These are phyloP conservation scores for Globisporangium cylindrosporum DNA, from an alignment of 352 stramenopile genomes.

Conservation along the genomic window DNA sequence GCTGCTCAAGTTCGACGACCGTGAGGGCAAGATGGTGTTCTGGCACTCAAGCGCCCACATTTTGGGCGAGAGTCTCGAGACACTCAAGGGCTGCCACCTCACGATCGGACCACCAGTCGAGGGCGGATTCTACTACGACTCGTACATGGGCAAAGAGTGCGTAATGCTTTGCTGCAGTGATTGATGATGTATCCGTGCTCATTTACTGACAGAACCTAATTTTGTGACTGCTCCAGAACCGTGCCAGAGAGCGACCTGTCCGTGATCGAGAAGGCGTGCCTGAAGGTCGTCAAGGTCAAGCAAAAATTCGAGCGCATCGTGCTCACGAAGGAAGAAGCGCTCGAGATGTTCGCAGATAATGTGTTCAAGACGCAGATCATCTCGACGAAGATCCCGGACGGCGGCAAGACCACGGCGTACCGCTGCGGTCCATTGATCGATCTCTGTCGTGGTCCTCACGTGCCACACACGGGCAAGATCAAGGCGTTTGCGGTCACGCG, in stretches of 20 bases:
- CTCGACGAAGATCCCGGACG: slow-evolving; percentile 96
- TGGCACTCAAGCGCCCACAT: slow-evolving; percentile 98
- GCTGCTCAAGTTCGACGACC: slow-evolving; percentile 98
- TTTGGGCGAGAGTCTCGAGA: slow-evolving; percentile 96
- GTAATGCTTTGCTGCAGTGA: not conserved
- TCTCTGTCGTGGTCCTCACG: slow-evolving; percentile 95
- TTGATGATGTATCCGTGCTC: not conserved
- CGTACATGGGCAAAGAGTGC: slow-evolving; percentile 94
- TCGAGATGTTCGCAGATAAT: slow-evolving; percentile 99
- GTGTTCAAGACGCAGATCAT: slow-evolving; percentile 98
- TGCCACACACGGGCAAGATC: slow-evolving; percentile 91
- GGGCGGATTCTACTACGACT: slow-evolving; percentile 99
- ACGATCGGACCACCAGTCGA: slow-evolving; percentile 96
- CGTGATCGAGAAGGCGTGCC: slow-evolving; percentile 91
- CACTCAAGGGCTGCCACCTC: slow-evolving; percentile 94
- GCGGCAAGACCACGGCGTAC: slow-evolving; percentile 97
- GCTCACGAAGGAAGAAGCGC: slow-evolving; percentile 97
- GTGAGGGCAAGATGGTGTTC: slow-evolving; percentile 94
- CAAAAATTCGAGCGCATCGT: slow-evolving; percentile 98
- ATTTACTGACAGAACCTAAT: not conserved
- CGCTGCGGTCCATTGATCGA: slow-evolving; percentile 97
- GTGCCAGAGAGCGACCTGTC: slow-evolving; percentile 76
- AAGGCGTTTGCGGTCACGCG: slow-evolving; percentile 96
- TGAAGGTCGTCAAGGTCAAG: slow-evolving; percentile 95
- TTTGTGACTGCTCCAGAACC: slow-evolving; percentile 24